Conservation (phyloP, 176 grass and related monocot genomes). For the Eleusine indica region DNA sequence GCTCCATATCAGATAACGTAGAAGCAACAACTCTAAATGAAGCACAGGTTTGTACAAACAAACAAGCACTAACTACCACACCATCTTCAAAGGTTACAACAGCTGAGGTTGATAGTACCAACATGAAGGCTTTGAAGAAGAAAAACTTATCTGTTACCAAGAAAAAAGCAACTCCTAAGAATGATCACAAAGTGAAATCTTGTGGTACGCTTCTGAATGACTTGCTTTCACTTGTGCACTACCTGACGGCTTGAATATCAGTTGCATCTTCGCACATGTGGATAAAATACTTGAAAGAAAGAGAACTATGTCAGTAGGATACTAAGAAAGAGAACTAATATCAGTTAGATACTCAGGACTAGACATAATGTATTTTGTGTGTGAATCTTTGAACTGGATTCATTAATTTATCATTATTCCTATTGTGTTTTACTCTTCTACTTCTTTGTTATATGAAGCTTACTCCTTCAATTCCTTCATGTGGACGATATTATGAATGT, state of each 20-base stretch:
- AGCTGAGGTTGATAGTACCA: constrained; percentile 3
- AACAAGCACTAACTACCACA: constrained; percentile 31
- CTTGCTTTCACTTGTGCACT: constrained; percentile 18
- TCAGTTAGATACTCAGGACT: not conserved
- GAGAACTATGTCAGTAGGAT: not conserved
- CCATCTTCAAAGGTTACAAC: constrained; percentile 29
- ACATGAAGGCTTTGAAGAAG: constrained; percentile 32
- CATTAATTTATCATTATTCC: not conserved
- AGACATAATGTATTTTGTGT: not conserved
- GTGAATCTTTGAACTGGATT: not conserved
- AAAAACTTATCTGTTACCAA: constrained; percentile 31
- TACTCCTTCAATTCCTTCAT: not conserved
- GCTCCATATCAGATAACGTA: not conserved
- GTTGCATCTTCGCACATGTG: constrained; percentile 28
- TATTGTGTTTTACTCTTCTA: not conserved
- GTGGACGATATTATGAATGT: constrained; percentile 4
- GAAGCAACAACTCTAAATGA: constrained; percentile 11
- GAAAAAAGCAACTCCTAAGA: constrained; percentile 43
- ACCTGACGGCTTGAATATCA: not conserved
- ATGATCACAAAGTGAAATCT: constrained; percentile 33
- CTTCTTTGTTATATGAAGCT: not conserved
- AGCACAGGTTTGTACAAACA: constrained; percentile 7
- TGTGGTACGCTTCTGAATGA: constrained; percentile 50
- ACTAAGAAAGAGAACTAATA: constrained; percentile 5
- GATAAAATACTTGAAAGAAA: constrained; percentile 31